phyloP scores from a whole-genome alignment of 352 stramenopile species.

The Phytopythium aichiense region DNA sequence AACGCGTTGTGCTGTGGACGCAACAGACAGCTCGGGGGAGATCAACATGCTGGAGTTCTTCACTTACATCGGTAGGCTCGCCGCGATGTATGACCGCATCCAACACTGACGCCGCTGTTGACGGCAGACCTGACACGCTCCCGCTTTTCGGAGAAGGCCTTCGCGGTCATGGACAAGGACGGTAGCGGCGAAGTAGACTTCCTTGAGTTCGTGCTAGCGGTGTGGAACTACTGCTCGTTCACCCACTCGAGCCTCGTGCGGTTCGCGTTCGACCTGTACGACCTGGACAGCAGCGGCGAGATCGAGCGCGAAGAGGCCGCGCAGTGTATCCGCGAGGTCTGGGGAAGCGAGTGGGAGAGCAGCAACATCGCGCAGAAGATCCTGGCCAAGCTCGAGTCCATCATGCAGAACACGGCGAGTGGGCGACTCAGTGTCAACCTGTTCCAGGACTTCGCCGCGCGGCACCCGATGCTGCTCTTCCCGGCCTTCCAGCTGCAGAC shows the following conservation, averaged over 20 bases:
- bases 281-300: constrained; percentile 60
- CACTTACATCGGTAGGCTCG: constrained; percentile 43
- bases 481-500: constrained; percentile 63
- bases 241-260: constrained; percentile 50
- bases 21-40: constrained; percentile 50
- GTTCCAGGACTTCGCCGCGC: constrained; percentile 55
- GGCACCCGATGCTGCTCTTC: constrained; percentile 64
- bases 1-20: not conserved
- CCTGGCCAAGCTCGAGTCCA: constrained; percentile 40
- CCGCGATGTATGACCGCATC: not conserved
- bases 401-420: constrained; percentile 32
- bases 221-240: constrained; percentile 83
- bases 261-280: constrained; percentile 76
- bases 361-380: constrained; percentile 55
- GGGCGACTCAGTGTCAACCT: constrained; percentile 32
- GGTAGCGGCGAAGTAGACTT: constrained; percentile 67
- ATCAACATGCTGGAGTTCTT: constrained; percentile 74
- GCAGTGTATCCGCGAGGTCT: constrained; percentile 51
- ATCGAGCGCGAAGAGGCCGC: constrained; percentile 54
- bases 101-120: not conserved
- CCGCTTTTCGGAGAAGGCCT: constrained; percentile 67
- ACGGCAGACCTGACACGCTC: constrained; percentile 45
- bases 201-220: constrained; percentile 66
- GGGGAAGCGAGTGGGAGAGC: constrained; percentile 48
- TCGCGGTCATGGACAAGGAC: constrained; percentile 68